Conservation (phyloP, 2,329 filamentous ascomycete genomes). For the Cercospora citrullina region DNA sequence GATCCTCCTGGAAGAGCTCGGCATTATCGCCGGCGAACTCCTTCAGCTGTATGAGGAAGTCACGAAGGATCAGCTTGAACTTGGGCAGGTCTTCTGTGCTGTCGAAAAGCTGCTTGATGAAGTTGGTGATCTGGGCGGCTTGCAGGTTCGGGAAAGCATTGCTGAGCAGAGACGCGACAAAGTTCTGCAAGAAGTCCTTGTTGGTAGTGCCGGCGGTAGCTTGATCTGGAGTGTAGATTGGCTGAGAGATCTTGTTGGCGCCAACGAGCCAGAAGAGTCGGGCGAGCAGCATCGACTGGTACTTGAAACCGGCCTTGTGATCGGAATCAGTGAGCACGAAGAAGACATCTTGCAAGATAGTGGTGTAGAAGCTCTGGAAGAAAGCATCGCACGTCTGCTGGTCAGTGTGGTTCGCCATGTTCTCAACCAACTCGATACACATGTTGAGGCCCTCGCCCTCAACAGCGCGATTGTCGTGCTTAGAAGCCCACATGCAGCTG, state of each 20-base stretch:
- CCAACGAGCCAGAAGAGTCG: slow-evolving; percentile 97
- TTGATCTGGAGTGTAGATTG: slow-evolving; percentile 83
- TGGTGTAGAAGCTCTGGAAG: slow-evolving; percentile 96
- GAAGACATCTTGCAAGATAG: slow-evolving; percentile 95
- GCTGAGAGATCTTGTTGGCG: slow-evolving; percentile 83
- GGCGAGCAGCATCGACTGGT: slow-evolving; percentile 88
- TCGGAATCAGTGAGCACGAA: slow-evolving; percentile 97
- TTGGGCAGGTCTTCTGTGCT: slow-evolving; percentile 86
- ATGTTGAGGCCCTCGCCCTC: slow-evolving; percentile 95
- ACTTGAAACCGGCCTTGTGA: slow-evolving; percentile 99
- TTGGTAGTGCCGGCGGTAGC: slow-evolving; percentile 81
- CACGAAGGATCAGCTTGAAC: slow-evolving; percentile 93
- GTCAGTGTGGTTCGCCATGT: slow-evolving; percentile 86
- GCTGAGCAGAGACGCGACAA: slow-evolving; percentile 79
- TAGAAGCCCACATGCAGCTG: slow-evolving; percentile 99
- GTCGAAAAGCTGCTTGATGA: slow-evolving; percentile 86
- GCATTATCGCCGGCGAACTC: slow-evolving; percentile 96
- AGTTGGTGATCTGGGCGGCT: slow-evolving; percentile 77
- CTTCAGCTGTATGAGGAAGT: slow-evolving; percentile 96
- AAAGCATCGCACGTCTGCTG: slow-evolving; percentile 83
- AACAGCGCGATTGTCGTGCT: slow-evolving; percentile 98
- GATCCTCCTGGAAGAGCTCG: slow-evolving; percentile 89
- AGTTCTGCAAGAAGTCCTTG: slow-evolving; percentile 84
- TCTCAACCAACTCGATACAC: slow-evolving; percentile 96
- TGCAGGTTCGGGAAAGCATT: slow-evolving; percentile 91